These are phyloP conservation scores for Xylaria bambusicola DNA, from an alignment of 495 filamentous ascomycete species.

Conservation along the genomic window DNA sequence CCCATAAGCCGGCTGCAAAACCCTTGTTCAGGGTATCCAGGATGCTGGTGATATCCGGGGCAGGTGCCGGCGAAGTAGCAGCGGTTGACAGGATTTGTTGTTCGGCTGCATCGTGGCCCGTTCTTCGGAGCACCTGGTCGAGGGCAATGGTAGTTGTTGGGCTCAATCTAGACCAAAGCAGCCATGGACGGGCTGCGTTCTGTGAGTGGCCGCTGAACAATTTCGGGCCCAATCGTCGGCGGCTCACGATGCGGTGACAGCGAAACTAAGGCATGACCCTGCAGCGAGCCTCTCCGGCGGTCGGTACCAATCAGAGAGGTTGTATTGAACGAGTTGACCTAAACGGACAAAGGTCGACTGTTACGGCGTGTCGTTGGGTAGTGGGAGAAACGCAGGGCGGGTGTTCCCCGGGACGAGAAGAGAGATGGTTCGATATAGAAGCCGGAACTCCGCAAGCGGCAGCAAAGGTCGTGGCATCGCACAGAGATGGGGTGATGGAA, in stretches of 20 bases:
- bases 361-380: too few species aligned
- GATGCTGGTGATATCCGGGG: neutral
- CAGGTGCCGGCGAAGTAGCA: neutral
- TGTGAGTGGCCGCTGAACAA: neutral
- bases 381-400: too few species aligned
- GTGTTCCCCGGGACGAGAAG: neutral
- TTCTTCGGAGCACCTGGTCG: constrained; percentile 1
- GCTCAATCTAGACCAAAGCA: neutral
- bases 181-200: neutral
- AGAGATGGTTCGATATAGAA: constrained; percentile 5
- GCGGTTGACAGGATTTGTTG: neutral
- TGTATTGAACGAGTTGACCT: neutral
- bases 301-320: constrained; percentile 12
- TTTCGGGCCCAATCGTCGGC: neutral
- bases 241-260: constrained; percentile 14
- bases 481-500: neutral
- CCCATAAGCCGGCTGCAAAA: too few species aligned
- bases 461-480: neutral
- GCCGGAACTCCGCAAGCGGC: constrained; percentile 11
- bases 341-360: neutral
- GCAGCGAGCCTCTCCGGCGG: constrained; percentile 8
- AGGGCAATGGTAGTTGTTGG: neutral
- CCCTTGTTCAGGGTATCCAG: too few species aligned
- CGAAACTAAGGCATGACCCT: constrained; percentile 4
- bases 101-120: constrained; percentile 1